Base-by-base conservation (phyloP, 768 basidiomycete genomes). In the Antrodiella citrinella region DNA sequence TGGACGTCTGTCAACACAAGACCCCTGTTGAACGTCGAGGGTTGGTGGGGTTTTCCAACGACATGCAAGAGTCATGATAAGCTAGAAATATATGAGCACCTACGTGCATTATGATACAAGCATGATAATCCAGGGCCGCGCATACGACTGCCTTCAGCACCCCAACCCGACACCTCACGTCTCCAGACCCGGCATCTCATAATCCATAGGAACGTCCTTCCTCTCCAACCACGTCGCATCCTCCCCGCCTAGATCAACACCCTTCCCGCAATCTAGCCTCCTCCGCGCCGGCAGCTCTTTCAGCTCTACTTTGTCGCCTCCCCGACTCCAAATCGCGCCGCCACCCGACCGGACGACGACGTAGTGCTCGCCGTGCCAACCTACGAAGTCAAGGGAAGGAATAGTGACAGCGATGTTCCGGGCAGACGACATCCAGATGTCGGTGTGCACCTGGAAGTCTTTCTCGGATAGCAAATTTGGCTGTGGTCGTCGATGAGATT, bases 171-270 rank as follows among this genome's bases (percentile, higher is more conserved):
- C n/a, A n/a, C n/a, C n/a, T 62, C 50, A 67, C 24, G 54, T 44
- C 52, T 70, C 67, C 58, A 75, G 60, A 9, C 72, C 77, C 12
- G 81, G 76, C 68, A 76, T 73, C 68, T 84, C 82, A 65, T 82
- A 84, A 64, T 84, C 82, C 68, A 84, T 82, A 49, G 82, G 82
- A n/a, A 86, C 78, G 55, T 86, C 82, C 66, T 81, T 84, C 59
- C 81, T 69, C 66, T 83, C 82, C 61, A 82, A 64, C 82, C 82
- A 84, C 41, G 75, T 71, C 24, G 76, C 78, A 59, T 82, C 81
- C 26, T 77, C 77, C 35, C 73, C 71, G 13, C 81, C 81, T 47
- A 84, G 63, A 64, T 84, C 81, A 18, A 84, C 80, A 25, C 81
- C 81, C 55, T 77, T 81, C 40, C 78, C 80, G 58, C 80, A 82